Conservation (phyloP, 2,329 filamentous ascomycete genomes). For the Trichoderma gracile region DNA sequence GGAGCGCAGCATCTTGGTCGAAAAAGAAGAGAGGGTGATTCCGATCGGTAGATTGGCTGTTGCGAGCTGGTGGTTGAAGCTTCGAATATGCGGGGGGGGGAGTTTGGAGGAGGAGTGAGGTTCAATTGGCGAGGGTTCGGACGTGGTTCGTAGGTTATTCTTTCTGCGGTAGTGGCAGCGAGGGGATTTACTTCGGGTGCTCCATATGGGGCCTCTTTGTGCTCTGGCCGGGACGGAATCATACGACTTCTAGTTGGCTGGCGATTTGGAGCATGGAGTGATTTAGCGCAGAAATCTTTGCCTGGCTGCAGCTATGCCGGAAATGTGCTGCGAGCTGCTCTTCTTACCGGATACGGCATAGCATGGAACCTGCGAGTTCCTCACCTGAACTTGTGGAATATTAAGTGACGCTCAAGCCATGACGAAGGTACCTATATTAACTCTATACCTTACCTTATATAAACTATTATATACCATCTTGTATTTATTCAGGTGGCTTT, state of each 20-base stretch:
- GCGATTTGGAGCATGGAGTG: conserved; percentile 10
- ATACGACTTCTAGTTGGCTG: conserved; percentile 21
- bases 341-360: too few relatives aligned
- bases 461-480: too few relatives aligned
- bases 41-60: too few relatives aligned
- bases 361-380: too few relatives aligned
- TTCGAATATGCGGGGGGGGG: too few relatives aligned
- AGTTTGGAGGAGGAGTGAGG: conserved; percentile 24
- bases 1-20: conserved; percentile 55
- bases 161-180: conserved; percentile 29
- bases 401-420: too few relatives aligned
- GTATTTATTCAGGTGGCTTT: too few relatives aligned
- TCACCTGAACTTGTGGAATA: too few relatives aligned
- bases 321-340: background rate
- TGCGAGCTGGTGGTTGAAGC: too few relatives aligned
- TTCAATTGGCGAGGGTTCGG: conserved; percentile 39
- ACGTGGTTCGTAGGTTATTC: conserved; percentile 23
- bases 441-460: too few relatives aligned
- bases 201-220: conserved; percentile 6
- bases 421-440: too few relatives aligned
- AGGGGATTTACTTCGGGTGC: conserved; percentile 29
- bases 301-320: background rate
- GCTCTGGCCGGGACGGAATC: conserved; percentile 8
- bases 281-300: conserved; percentile 19
- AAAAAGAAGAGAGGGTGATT: too few relatives aligned